Base-by-base conservation (phyloP, 176 grass and related monocot genomes). In the Dactylis glomerata region DNA sequence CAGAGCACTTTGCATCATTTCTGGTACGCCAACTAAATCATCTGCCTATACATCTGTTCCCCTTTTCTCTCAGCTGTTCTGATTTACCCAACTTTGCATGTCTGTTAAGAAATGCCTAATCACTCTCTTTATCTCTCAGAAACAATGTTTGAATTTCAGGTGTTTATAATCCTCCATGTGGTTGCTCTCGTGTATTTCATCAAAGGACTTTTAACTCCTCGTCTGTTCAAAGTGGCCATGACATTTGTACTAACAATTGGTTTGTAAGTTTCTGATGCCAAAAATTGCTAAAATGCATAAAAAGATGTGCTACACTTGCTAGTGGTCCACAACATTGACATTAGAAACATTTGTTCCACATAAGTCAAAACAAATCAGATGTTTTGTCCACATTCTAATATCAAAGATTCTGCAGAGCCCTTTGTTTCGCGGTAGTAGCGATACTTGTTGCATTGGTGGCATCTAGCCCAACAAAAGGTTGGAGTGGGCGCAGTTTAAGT, bases 401-500 rank as follows among this genome's bases (percentile, higher is more conserved):
- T 15, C 37, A 70, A 78, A 16, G 80, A 47, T 85, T 74, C 73
- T 92, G 57, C 91, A 99, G 97, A 75, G 97, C 88, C 84, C 37
- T 96, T 88, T 99, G 89, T 88, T 88, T 86, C 47, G 88, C 89
- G 69, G 97, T 89, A 38, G 57, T 99, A 86, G 93, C 97, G 46
- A 88, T 96, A 77, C 89, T 99, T 34, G 57, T 86, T 16, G 88
- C 97, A 66, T 73, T 99, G 88, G 97, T 99, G 64, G 93, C 97
- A 79, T 99, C 97, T 85, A 99, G 97, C 83, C 97, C 97, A 81
- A 99, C 97, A 61, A 99, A 96, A 91, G 97, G 97, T 74, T 99
- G 97, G 97, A 99, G 97, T 37, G 97, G 97, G 16, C 97, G 97
- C 79, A 99, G 97, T 91, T 94, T 99, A 86, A 99, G 97, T 76